Conservation (phyloP, 768 basidiomycete genomes). For the Steccherinum ochraceum region DNA sequence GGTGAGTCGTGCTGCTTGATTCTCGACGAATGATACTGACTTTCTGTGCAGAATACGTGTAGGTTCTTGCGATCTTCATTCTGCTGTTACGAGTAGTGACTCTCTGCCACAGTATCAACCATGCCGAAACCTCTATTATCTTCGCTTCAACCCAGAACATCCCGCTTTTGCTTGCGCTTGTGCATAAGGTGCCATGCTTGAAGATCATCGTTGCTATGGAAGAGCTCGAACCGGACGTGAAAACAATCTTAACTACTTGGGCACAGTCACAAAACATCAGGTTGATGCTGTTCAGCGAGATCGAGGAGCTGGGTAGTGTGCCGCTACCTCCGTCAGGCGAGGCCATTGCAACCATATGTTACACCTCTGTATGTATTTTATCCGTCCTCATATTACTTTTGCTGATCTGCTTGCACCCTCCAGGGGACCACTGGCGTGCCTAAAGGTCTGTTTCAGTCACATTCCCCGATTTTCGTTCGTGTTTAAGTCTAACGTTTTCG, state of each 20-base stretch:
- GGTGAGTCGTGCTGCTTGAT: conserved; percentile 41
- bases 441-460: conserved; percentile 49
- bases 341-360: conserved; percentile 79
- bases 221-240: conserved; percentile 41
- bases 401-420: no score
- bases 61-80: no score
- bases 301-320: conserved; percentile 67
- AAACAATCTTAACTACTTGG: conserved; percentile 62
- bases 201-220: conserved; percentile 79
- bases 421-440: conserved; percentile 80
- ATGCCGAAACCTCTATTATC: conserved; percentile 74
- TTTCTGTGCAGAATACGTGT: background rate
- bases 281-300: conserved; percentile 57
- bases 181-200: conserved; percentile 51
- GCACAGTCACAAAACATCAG: conserved; percentile 54
- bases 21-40: background rate
- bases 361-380: conserved; percentile 72
- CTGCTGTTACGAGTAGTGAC: no score
- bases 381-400: background rate
- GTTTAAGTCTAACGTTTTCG: conserved; percentile 3
- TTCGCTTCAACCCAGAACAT: conserved; percentile 75
- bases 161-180: conserved; percentile 65
- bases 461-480: conserved; percentile 7
- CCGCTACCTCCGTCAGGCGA: conserved; percentile 56
- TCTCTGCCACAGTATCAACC: conserved; percentile 59